Percentiles rank a stretch among this genome's conserved stretches.
phyloP scores from a whole-genome alignment of 2,329 filamentous ascomycete species.

The Leptographium flavum region DNA sequence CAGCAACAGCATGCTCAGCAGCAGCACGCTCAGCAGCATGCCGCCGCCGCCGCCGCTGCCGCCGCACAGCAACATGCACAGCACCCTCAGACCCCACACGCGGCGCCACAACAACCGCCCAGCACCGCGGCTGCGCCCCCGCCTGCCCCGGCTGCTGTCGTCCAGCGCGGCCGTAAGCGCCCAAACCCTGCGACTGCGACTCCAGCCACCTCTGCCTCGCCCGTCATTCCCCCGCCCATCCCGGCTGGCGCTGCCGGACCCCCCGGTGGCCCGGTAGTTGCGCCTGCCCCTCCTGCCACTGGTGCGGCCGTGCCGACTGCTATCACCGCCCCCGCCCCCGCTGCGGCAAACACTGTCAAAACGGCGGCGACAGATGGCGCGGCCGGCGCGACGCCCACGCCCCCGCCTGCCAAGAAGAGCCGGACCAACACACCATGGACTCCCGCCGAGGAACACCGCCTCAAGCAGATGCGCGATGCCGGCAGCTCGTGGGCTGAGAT shows the following conservation, averaged over 20 bases:
- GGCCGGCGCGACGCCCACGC: constrained; percentile 19
- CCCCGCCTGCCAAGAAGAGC: constrained; percentile 70
- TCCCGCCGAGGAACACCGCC: constrained; percentile 75
- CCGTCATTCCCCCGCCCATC: constrained; percentile 12
- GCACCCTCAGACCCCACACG: constrained; percentile 11
- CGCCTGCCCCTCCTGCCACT: constrained; percentile 21
- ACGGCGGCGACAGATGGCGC: constrained; percentile 7
- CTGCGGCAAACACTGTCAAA: constrained; percentile 7
- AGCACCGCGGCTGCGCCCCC: constrained; percentile 7
- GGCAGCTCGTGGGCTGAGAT: constrained; percentile 97
- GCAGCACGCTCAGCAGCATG: constrained; percentile 15
- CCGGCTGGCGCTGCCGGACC: constrained; percentile 12
- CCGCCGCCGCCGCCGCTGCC: too few species aligned
- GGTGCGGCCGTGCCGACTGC: constrained; percentile 11
- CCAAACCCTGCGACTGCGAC: constrained; percentile 18
- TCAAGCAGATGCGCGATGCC: constrained; percentile 88
- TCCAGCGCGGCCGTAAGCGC: constrained; percentile 25
- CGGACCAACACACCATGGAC: constrained; percentile 99
- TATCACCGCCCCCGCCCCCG: constrained; percentile 6
- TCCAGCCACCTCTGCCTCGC: constrained; percentile 12
- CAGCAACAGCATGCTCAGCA: constrained; percentile 17
- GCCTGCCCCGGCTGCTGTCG: constrained; percentile 15
- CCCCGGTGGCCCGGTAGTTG: constrained; percentile 15
- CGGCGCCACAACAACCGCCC: constrained; percentile 10
- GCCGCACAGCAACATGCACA: constrained; percentile 18